Evolutionary conservation across 768 basidiomycete genomes (phyloP).

Genomic region (Xerocomellus amylosporus): DNA sequence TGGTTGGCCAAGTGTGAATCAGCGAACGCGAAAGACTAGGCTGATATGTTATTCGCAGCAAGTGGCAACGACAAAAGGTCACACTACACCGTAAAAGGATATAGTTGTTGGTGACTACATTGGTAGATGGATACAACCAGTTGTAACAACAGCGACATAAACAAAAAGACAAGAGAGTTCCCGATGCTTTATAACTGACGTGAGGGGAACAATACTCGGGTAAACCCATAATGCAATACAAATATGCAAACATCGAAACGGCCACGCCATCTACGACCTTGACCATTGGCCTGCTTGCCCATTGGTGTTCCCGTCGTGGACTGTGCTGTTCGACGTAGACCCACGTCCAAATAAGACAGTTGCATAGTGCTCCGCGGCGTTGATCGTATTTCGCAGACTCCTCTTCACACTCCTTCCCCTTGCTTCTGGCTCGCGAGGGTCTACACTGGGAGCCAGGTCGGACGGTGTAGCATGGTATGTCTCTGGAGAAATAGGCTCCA

Average conservation of each 20-base stretch:
- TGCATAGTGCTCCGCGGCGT: conserved; percentile 68
- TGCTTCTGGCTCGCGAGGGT: conserved; percentile 38
- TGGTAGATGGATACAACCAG: conserved; percentile 21
- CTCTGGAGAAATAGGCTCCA: conserved; percentile 38
- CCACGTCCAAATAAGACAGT: conserved; percentile 64
- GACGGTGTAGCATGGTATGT: conserved; percentile 41
- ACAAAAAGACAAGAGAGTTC: conserved; percentile 9
- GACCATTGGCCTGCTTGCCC: conserved; percentile 26
- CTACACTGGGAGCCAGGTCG: conserved; percentile 28
- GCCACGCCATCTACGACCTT: conserved; percentile 19
- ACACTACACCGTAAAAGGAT: conserved; percentile 13
- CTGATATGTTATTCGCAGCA: neutral
- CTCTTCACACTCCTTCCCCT: conserved; percentile 62
- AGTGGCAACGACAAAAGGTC: neutral
- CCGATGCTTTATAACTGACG: conserved; percentile 7
- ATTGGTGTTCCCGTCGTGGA: conserved; percentile 22
- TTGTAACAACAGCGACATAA: conserved; percentile 24
- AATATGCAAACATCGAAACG: conserved; percentile 2
- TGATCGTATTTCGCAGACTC: conserved; percentile 64
- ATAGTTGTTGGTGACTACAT: conserved; percentile 18
- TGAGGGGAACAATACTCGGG: conserved; percentile 1
- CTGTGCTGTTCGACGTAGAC: conserved; percentile 24
- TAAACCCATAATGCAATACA: conserved; percentile 10
- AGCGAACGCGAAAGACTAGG: neutral
- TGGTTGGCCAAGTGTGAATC: conserved; percentile 1